Evolutionary conservation across 768 basidiomycete genomes (phyloP).

Genomic region (Russula vinacea): DNA sequence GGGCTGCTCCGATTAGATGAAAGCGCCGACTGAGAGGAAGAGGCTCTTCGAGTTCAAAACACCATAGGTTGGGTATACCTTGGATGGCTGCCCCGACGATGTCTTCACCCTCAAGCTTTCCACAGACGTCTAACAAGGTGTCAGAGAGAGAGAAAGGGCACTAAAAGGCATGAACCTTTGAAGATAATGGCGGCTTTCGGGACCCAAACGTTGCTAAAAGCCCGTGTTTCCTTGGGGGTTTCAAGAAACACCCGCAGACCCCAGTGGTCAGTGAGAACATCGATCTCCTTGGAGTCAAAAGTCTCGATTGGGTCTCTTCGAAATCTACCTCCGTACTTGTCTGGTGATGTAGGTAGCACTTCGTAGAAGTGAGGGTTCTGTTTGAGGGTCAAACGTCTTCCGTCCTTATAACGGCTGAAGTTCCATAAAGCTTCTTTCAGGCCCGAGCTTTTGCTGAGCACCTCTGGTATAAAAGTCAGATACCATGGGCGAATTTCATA

Average conservation of each 20-base stretch:
- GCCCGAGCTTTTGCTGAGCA: background rate
- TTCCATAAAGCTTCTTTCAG: conserved; percentile 21
- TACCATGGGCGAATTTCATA: background rate
- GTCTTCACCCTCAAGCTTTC: conserved; percentile 1
- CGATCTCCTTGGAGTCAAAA: background rate
- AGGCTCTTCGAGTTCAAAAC: too few relatives aligned
- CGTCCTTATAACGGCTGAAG: conserved; percentile 8
- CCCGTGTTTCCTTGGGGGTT: background rate
- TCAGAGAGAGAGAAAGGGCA: background rate
- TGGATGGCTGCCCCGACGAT: background rate
- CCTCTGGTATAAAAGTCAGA: conserved; percentile 8
- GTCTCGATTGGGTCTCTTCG: background rate
- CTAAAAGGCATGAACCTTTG: conserved; percentile 1
- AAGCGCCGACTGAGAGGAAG: background rate
- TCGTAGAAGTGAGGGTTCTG: conserved; percentile 23
- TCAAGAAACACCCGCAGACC: conserved; percentile 16
- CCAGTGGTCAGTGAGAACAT: conserved; percentile 16
- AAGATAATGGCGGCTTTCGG: conserved; percentile 5
- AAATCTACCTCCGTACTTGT: background rate
- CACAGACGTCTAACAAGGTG: background rate
- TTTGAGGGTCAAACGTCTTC: conserved; percentile 13
- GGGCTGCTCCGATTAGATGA: background rate
- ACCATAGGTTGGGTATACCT: conserved; percentile 1
- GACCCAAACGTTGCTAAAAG: conserved; percentile 16
- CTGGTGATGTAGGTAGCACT: background rate